A percentile compares a stretch with the other conserved stretches of the same genome.
phyloP scores from a whole-genome alignment of 2,329 filamentous ascomycete genomes.

The Colletotrichum chlorophyti region DNA sequence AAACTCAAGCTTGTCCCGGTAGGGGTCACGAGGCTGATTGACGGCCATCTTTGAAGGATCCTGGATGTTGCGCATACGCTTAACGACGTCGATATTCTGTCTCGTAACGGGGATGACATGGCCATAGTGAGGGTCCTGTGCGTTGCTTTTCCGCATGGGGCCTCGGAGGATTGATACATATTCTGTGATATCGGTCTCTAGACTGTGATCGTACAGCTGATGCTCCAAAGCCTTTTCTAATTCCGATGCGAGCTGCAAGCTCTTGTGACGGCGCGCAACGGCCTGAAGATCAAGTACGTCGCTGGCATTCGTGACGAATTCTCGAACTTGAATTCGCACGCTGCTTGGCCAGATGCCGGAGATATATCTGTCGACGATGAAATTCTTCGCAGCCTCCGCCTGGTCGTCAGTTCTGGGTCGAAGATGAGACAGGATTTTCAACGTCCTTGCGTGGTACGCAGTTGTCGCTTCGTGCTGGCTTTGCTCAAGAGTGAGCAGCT shows the following conservation, averaged over 20 bases:
- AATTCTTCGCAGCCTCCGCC: not conserved
- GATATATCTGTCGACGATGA: slow-evolving; percentile 54
- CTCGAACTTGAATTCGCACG: slow-evolving; percentile 42
- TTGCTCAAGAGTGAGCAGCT: slow-evolving; percentile 61
- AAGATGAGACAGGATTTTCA: slow-evolving; percentile 39
- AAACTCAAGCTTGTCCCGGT: slow-evolving; percentile 73
- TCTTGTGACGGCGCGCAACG: slow-evolving; percentile 58
- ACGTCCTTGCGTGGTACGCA: slow-evolving; percentile 46
- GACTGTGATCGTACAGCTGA: slow-evolving; percentile 48
- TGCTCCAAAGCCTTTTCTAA: slow-evolving; percentile 61
- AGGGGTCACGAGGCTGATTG: slow-evolving; percentile 60
- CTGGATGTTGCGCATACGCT: slow-evolving; percentile 51
- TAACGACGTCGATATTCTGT: slow-evolving; percentile 41
- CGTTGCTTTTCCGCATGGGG: slow-evolving; percentile 36
- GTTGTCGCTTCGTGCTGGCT: slow-evolving; percentile 56
- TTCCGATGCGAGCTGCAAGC: slow-evolving; percentile 61
- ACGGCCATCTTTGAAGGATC: slow-evolving; percentile 58
- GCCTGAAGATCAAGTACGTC: slow-evolving; percentile 43
- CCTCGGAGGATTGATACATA: slow-evolving; percentile 60
- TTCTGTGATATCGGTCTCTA: slow-evolving; percentile 44
- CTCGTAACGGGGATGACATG: slow-evolving; percentile 46
- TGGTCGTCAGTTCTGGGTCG: slow-evolving; percentile 25
- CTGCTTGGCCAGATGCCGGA: slow-evolving; percentile 56
- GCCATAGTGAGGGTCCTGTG: slow-evolving; percentile 33
- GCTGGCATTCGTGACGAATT: slow-evolving; percentile 26